These are phyloP conservation scores for Betula pendula DNA, from an alignment of 306 rosid species.

Conservation along the genomic window DNA sequence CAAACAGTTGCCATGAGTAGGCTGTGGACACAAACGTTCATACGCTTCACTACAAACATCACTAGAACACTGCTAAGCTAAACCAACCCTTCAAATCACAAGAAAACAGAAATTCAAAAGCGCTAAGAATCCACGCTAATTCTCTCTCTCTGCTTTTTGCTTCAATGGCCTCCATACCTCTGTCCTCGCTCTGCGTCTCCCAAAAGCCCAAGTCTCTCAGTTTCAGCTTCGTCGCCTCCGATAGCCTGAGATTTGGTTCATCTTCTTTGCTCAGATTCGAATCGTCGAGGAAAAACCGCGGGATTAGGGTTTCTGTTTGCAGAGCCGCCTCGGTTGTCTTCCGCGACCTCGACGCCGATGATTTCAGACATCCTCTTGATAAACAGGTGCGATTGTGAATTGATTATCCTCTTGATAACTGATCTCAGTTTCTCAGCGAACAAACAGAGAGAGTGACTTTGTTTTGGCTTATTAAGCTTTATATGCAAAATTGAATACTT, in stretches of 20 bases:
- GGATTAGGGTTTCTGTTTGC: conserved; percentile 32
- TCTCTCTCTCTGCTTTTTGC: conserved; percentile 7
- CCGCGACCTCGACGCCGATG: conserved; percentile 87
- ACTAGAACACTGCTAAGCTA: not conserved
- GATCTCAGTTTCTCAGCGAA: not conserved
- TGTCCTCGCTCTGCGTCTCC: conserved; percentile 48
- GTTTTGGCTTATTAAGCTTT: not conserved
- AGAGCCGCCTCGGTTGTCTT: conserved; percentile 64
- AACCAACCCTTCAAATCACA: not conserved
- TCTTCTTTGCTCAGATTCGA: conserved; percentile 27
- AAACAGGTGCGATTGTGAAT: conserved; percentile 53
- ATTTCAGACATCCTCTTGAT: conserved; percentile 93
- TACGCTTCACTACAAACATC: conserved; percentile 25
- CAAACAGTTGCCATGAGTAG: conserved; percentile 44
- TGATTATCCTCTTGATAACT: not conserved
- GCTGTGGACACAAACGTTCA: conserved; percentile 49
- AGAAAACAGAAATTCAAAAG: not conserved
- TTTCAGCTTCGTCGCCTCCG: conserved; percentile 34
- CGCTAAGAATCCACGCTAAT: not conserved
- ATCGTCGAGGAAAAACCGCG: conserved; percentile 26
- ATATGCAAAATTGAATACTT: not conserved
- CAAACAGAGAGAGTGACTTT: not conserved
- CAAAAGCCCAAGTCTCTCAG: conserved; percentile 34
- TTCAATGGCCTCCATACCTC: conserved; percentile 68
- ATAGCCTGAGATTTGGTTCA: conserved; percentile 23